Evolutionary conservation across 176 grass and related monocot genomes (phyloP).

Genomic region (Paspalum notatum): DNA sequence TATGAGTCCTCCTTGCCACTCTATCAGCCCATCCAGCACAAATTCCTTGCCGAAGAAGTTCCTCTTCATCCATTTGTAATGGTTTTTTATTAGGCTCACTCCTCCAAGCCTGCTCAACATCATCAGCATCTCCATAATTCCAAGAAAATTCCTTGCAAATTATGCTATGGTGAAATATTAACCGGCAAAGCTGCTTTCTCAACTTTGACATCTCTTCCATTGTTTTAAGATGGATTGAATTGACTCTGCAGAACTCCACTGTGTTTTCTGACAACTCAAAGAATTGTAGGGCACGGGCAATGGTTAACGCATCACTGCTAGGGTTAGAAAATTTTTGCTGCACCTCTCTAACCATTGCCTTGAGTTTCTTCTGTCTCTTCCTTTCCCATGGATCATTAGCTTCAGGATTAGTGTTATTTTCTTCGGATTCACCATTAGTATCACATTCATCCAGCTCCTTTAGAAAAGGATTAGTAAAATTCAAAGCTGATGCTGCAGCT

Average conservation of each 20-base stretch:
- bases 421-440: conserved; percentile 38
- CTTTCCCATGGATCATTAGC: conserved; percentile 51
- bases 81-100: conserved; percentile 54
- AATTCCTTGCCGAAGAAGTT: conserved; percentile 77
- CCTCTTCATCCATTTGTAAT: conserved; percentile 70
- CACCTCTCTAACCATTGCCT: conserved; percentile 68
- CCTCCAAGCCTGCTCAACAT: conserved; percentile 83
- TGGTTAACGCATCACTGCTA: conserved; percentile 90
- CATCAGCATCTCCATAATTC: conserved; percentile 60
- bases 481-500: conserved; percentile 84
- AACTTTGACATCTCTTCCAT: conserved; percentile 99
- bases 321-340: conserved; percentile 66
- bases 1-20: conserved; percentile 72
- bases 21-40: conserved; percentile 95
- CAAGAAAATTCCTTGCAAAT: conserved; percentile 77
- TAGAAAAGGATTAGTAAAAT: conserved; percentile 86
- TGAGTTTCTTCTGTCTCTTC: conserved; percentile 66
- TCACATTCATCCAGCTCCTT: conserved; percentile 53
- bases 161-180: conserved; percentile 86
- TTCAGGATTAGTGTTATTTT: conserved; percentile 41
- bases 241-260: conserved; percentile 75
- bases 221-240: conserved; percentile 91
- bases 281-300: conserved; percentile 72
- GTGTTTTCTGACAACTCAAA: conserved; percentile 75
- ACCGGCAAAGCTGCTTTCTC: conserved; percentile 83